Evolutionary conservation across 164 flowering plant genomes (phyloP), one percentile per base, ranked within the genome.

Genomic region (Pachysandra terminalis): DNA sequence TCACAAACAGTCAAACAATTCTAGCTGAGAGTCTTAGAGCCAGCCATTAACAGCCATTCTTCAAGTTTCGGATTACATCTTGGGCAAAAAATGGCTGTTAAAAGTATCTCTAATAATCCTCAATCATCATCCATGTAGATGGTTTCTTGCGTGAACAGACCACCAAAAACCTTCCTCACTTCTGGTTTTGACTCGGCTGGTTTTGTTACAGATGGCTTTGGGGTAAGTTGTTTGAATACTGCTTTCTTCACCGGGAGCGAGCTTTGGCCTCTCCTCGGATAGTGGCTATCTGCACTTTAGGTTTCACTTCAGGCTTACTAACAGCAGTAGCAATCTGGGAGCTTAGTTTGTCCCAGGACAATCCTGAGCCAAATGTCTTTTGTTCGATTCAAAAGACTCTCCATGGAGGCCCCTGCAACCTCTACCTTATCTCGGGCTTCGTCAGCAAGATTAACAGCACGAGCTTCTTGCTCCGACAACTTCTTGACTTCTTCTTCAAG

Each of bases 141-240:
- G 32, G 96, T 92, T 72, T 95, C 99, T 82, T 95, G 99, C 82
- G 84, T 72, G 61, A 95, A 95, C 66, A 95, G 70, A 12, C 98
- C 99, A 21, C 99, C 97, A 73, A 95, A 90, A 22, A 90, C 77
- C 60, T 89, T 92, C 82, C 88, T 85, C 75, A 82, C 85, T 68
- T 89, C 90, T 13, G 65, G 48, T 61, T 83, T 81, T 6, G 70
- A 35, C 59, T 76, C 77, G 5, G 61, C 35, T 65, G 62, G 24
- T 61, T n/a, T n/a, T 22, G 19, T 27, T 0, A 66, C 6, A 26
- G 68, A 56, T 35, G 63, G 57, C 49, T 66, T 72, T 9, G 61
- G 57, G 5, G 63, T 17, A 0, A 82, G 41, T 56, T 68, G 78
- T 64, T 83, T 95, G 10, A 83, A 74, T 2, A 84, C 81, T 9